Evolutionary conservation across 2,329 filamentous ascomycete species (phyloP).

Genomic region (Amauroascus niger): DNA sequence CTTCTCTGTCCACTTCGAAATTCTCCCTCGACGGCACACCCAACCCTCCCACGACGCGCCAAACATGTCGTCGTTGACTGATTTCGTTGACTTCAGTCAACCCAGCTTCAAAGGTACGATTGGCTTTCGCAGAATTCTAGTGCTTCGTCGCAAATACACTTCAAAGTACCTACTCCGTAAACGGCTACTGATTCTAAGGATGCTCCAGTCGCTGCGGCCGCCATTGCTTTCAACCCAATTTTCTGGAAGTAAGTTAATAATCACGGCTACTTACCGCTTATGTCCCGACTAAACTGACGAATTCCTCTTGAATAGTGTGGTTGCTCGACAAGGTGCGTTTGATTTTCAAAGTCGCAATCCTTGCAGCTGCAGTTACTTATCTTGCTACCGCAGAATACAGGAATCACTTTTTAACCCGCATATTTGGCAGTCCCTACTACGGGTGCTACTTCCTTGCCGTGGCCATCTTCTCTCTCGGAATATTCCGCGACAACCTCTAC

Average conservation of each 20-base stretch:
- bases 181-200: not conserved
- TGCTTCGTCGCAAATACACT: not conserved
- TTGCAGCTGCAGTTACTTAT: slow-evolving; percentile 12
- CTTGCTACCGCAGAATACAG: slow-evolving; percentile 61
- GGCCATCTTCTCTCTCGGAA: slow-evolving; percentile 83
- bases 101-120: slow-evolving; percentile 55
- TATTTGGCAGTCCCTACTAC: slow-evolving; percentile 67
- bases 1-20: not conserved
- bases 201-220: slow-evolving; percentile 59
- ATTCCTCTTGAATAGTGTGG: slow-evolving; percentile 50
- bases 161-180: not conserved
- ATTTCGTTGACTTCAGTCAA: slow-evolving; percentile 55
- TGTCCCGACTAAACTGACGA: not conserved
- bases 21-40: not conserved
- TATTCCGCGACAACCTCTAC: slow-evolving; percentile 81
- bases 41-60: not conserved
- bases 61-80: slow-evolving; percentile 29
- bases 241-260: slow-evolving; percentile 83
- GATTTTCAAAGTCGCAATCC: not conserved
- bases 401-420: slow-evolving; percentile 76
- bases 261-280: not conserved
- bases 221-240: slow-evolving; percentile 92
- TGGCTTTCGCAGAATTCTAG: not conserved
- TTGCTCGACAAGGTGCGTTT: slow-evolving; percentile 64
- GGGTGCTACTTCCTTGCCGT: slow-evolving; percentile 85